Base-by-base conservation (phyloP, 1,284 basidiomycete genomes). In the Anthracocystis setariae region DNA sequence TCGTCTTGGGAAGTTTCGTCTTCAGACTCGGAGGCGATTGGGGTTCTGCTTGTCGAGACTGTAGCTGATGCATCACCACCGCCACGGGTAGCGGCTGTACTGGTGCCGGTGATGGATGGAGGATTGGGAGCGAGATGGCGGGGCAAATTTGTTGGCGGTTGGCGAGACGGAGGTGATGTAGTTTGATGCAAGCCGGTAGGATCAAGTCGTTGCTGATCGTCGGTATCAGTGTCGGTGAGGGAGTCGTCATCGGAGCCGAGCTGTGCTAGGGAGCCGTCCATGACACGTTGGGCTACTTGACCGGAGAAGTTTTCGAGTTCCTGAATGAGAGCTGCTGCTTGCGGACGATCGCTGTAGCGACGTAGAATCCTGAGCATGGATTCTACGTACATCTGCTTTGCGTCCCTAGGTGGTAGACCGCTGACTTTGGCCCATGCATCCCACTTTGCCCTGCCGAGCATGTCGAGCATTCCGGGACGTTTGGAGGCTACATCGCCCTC, bases 401-500 rank as follows among this genome's bases (percentile, higher is more conserved):
- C 93, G 80, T 94, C 91, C 59, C 87, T 87, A 27, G 88, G 82
- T 58, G 90, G 88, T 33, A 94, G 82, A 67, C 94, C 92, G 73
- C 89, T 90, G 80, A 94, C 92, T 79, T 93, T 94, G 45, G 90
- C 89, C 94, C 94, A 97, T 29, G 92, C 92, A 84, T 95, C 93
- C 94, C 94, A 97, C 85, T 97, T 97, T 18, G 94, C 94, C 72
- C 94, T 87, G 32, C 92, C 93, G 13, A 97, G 86, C 89, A 96
- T 91, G 82, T 98, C 93, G 86, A 90, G 92, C 37, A 95, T 89
- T 15, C 90, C 90, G n/a, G 93, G 93, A 39, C 93, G 87, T 29
- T 89, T 85, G 15, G 89, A 86, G 56, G 87, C 87, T 40, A 94
- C 91, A 84, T 95, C 92, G 24, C 93, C 93, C 43, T 91, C 89